phyloP scores from a whole-genome alignment of 371 early-diverging fungal genomes.

The Mucor indicus region DNA sequence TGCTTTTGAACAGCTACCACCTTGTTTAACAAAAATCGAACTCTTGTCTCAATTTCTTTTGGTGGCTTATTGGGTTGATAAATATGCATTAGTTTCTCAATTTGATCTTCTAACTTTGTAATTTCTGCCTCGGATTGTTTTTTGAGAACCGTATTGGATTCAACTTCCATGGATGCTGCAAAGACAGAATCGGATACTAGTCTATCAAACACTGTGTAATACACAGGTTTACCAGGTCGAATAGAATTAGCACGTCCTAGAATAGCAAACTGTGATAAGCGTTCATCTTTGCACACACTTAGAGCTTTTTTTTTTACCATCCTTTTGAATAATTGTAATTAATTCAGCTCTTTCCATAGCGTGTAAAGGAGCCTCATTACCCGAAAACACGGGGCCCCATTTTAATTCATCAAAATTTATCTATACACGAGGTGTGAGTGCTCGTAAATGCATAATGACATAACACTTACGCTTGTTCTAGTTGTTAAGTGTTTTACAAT shows the following conservation, averaged over 20 bases:
- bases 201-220: slow-evolving; percentile 70
- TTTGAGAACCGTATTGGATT: slow-evolving; percentile 65
- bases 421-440: slow-evolving; percentile 14
- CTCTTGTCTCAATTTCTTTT: slow-evolving; percentile 52
- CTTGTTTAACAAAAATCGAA: slow-evolving; percentile 55
- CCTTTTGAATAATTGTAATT: slow-evolving; percentile 67
- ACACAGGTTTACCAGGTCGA: slow-evolving; percentile 81
- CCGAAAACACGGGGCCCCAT: slow-evolving; percentile 75
- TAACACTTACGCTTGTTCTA: slow-evolving; percentile 49
- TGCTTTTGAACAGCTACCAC: slow-evolving; percentile 48
- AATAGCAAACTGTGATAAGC: background rate
- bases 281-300: background rate
- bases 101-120: slow-evolving; percentile 67
- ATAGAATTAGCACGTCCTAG: slow-evolving; percentile 75
- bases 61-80: slow-evolving; percentile 46
- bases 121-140: slow-evolving; percentile 68
- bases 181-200: slow-evolving; percentile 69
- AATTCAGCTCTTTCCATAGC: slow-evolving; percentile 88
- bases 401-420: slow-evolving; percentile 78
- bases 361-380: slow-evolving; percentile 70
- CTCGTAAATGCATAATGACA: background rate
- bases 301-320: slow-evolving; percentile 56
- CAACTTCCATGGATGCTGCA: slow-evolving; percentile 77
- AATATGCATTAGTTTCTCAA: slow-evolving; percentile 49
- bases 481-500: slow-evolving; percentile 60